Percentiles rank a stretch among this genome's conserved stretches.
phyloP scores from a whole-genome alignment of 768 basidiomycete genomes.

The Clathrus columnatus region DNA sequence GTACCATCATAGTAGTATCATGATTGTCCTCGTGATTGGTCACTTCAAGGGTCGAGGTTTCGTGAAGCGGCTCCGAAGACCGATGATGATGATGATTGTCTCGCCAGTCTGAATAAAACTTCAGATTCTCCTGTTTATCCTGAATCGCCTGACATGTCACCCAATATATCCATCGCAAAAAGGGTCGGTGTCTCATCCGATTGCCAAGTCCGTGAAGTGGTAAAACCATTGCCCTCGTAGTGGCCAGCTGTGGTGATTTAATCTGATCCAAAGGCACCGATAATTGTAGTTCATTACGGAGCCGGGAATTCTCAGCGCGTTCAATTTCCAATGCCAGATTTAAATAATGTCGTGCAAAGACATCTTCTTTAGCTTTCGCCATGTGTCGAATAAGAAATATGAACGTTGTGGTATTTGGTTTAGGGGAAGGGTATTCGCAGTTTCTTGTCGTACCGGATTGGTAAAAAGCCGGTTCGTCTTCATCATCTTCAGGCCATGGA shows the following conservation, averaged over 20 bases:
- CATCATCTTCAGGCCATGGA: constrained; percentile 57
- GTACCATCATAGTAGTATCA: background rate
- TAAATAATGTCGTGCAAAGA: constrained; percentile 17
- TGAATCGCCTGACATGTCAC: background rate
- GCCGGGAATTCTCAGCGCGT: constrained; percentile 39
- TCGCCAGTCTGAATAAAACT: constrained; percentile 1
- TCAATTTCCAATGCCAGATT: constrained; percentile 58
- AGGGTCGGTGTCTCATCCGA: constrained; percentile 43
- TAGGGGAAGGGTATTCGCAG: constrained; percentile 39
- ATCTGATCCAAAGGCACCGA: constrained; percentile 25
- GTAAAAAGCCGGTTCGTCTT: constrained; percentile 37
- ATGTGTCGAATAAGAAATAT: constrained; percentile 38
- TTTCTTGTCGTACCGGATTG: background rate
- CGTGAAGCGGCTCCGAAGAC: background rate
- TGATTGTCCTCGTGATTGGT: background rate
- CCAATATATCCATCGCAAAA: constrained; percentile 43
- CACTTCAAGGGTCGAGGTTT: background rate
- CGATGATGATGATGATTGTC: background rate
- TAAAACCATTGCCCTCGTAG: constrained; percentile 49
- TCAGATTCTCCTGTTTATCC: background rate
- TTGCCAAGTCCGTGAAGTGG: constrained; percentile 53
- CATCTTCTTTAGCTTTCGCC: constrained; percentile 17
- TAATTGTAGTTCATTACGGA: constrained; percentile 23
- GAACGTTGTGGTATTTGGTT: constrained; percentile 46
- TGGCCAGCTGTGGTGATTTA: constrained; percentile 40